Base-by-base conservation (phyloP, 495 filamentous ascomycete genomes). In the Penicillium antarcticum region DNA sequence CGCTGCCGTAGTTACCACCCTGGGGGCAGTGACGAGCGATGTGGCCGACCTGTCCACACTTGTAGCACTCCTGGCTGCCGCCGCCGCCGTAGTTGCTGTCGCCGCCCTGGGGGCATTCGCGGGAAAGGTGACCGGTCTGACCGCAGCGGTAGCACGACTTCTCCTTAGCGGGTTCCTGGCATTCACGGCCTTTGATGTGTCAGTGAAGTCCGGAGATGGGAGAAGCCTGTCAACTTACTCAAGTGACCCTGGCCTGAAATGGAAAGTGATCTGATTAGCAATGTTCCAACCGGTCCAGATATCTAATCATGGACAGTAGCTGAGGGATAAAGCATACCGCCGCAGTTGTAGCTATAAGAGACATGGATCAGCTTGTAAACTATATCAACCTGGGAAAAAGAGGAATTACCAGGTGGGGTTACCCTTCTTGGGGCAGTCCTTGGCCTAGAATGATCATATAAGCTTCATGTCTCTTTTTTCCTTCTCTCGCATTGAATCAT, bases 101-200 rank as follows among this genome's bases (percentile, higher is more conserved):
- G 48, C 71, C 66, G 35, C 76, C 68, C 62, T 86, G 81, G 48
- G 76, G 76, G 78, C 95, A 98, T 56, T 98, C 94, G 61, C 94
- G 92, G 55, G 88, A 92, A 68, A 98, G 86, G 78, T 98, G 94
- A 41, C 94, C 94, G 49, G 81, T 70, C 63, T 86, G 79, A 62
- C 87, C 87, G 78, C 92, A 97, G 55, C 89, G 85, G 79, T 97
- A 98, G 85, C 94, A 98, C 32, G 88, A 84, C 77, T 96, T 95
- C 74, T 96, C 91, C 81, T 96, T 96, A 39, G 85, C 82, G 34
- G 90, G 86, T 61, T 84, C 81, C 51, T 87, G 86, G 78, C 94
- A 98, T 63, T 98, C 94, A 70, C 95, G 91, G 80, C 87, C 86
- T 88, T 59, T 34, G 21, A 37, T 29, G 21, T 37, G 51, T 65